Conservation (phyloP, 2,329 filamentous ascomycete genomes). For the Biscogniauxia sp. region DNA sequence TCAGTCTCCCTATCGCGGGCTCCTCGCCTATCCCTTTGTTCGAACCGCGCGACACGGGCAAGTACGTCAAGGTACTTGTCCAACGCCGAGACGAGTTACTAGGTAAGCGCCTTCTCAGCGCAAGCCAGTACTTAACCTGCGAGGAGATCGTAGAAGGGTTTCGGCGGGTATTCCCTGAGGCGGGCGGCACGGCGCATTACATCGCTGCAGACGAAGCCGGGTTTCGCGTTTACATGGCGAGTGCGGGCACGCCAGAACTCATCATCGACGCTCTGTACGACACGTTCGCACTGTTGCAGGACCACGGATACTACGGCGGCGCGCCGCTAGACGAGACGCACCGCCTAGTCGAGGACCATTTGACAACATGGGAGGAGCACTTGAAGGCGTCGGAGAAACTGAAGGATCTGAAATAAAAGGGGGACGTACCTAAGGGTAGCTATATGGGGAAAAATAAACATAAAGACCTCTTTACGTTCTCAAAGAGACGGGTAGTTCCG, state of each 20-base stretch:
- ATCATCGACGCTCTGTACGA: conserved; percentile 49
- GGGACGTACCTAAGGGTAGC: background rate
- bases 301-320: conserved; percentile 53
- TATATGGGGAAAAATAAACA: background rate
- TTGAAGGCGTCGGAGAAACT: conserved; percentile 34
- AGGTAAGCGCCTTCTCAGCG: conserved; percentile 42
- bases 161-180: conserved; percentile 36
- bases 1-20: conserved; percentile 32
- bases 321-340: conserved; percentile 39
- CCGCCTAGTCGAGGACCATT: conserved; percentile 35
- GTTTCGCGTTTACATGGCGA: conserved; percentile 39
- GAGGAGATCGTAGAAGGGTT: conserved; percentile 40
- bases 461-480: too few species aligned
- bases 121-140: conserved; percentile 41
- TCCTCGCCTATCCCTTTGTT: conserved; percentile 35
- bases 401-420: conserved; percentile 35
- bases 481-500: too few species aligned
- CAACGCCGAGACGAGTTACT: conserved; percentile 36
- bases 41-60: conserved; percentile 37
- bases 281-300: conserved; percentile 50
- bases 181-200: conserved; percentile 37
- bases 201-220: conserved; percentile 37
- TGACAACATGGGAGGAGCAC: conserved; percentile 43
- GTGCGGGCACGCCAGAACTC: conserved; percentile 37
- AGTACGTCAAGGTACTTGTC: conserved; percentile 38